Conservation (phyloP, 1,284 basidiomycete species). For the Cryptococcus sp. region DNA sequence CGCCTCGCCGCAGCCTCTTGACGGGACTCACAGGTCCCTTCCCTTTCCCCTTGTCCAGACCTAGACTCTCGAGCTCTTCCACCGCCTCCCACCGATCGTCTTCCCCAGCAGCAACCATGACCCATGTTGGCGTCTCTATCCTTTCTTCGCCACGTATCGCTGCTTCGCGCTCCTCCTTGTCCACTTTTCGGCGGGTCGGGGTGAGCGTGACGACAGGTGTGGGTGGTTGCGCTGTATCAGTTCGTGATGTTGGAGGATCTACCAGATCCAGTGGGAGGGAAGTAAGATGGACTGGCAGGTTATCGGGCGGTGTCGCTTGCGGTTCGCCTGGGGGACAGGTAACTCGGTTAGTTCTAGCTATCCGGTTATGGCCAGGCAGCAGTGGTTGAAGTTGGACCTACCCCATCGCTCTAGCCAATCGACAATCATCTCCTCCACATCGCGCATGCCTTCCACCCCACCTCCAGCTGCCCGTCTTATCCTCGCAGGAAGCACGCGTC, state of each 20-base stretch:
- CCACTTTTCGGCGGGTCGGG: conserved; percentile 14
- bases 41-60: background rate
- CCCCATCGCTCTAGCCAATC: conserved; percentile 76
- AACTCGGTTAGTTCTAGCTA: conserved; percentile 2
- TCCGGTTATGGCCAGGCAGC: conserved; percentile 3
- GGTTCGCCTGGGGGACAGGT: conserved; percentile 61
- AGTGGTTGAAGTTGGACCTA: conserved; percentile 55
- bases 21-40: conserved; percentile 21
- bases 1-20: conserved; percentile 32
- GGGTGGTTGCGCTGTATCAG: conserved; percentile 4
- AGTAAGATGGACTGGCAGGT: conserved; percentile 67
- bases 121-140: conserved; percentile 48
- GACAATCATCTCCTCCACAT: conserved; percentile 78
- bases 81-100: conserved; percentile 48
- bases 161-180: background rate
- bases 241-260: conserved; percentile 18
- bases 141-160: conserved; percentile 11
- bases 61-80: conserved; percentile 32
- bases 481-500: conserved; percentile 75
- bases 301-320: conserved; percentile 66
- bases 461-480: conserved; percentile 74
- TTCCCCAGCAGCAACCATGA: conserved; percentile 37
- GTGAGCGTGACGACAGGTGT: conserved; percentile 22
- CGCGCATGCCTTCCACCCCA: conserved; percentile 57
- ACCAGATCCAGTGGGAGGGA: conserved; percentile 54